Base-by-base conservation (phyloP, 371 early-diverging fungal species). In the Fennellomyces sp. region DNA sequence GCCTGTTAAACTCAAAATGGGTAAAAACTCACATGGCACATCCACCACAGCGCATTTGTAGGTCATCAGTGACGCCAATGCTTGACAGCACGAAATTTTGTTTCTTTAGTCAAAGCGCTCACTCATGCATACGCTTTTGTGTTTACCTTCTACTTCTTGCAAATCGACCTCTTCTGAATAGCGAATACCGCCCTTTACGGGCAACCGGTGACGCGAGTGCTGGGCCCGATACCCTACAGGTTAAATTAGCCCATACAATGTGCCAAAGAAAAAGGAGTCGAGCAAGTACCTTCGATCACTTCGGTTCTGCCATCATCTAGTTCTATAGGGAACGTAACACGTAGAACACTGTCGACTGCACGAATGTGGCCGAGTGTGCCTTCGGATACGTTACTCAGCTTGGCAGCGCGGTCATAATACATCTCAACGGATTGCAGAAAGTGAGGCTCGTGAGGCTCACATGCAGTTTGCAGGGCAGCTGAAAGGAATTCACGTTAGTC, bases 31-130 rank as follows among this genome's bases (percentile, higher is more conserved):
- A 84, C 88, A 93, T 55, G 94, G 94, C 56, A 94, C 95, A 75
- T 94, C 94, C 26, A 94, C 94, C 30, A 94, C 91, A 41, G 95
- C 95, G 75, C 94, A 93, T 79, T 94, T 94, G 80, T 86, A 94
- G 23, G 95, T 94, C 95, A 94, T 94, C 54, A 91, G 73, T 12
- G 90, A 83, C 19, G 88, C 88, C 71, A 88, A 68, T 42, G 88
- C 88, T 79, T 63, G 10, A 3, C 10, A 29, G 1, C 56, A 7
- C 50, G 3, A 27, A 3, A 52, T 28, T 29, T 29, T 33, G 21
- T 0, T 12, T 5, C 13, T 47, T 49, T 27, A 27, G n/a, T 49
- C 17, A 6, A n/a, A n/a, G 48, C 5, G 21, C 25, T 23, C 12
- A 19, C 19, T 23, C 13, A 36, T 1, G 13, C 10, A 4, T 52